Evolutionary conservation across 441 rosid species (phyloP).

Genomic region (Brassica hybrid): DNA sequence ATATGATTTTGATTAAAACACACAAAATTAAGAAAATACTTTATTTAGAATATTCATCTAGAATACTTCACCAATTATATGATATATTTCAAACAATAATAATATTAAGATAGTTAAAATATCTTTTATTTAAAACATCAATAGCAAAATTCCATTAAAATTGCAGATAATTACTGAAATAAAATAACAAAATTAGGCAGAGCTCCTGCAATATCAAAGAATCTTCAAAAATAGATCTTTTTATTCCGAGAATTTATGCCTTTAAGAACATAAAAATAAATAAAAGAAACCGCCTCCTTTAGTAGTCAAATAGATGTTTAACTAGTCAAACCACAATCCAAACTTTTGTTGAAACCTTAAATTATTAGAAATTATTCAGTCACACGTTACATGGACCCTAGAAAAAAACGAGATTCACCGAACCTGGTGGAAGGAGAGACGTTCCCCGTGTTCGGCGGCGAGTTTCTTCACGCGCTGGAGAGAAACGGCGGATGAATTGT

Average conservation of each 20-base stretch:
- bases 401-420: neutral
- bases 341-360: neutral
- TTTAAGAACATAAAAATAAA: neutral
- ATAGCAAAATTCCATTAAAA: neutral
- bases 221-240: slow-evolving; percentile 11
- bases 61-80: neutral
- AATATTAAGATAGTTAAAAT: neutral
- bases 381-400: neutral
- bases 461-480: slow-evolving; percentile 66
- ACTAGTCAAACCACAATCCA: neutral
- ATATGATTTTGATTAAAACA: neutral
- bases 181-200: neutral
- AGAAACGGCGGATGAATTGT: slow-evolving; percentile 69
- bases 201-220: slow-evolving; percentile 7
- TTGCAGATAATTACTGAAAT: neutral
- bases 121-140: neutral
- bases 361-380: neutral
- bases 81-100: neutral
- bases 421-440: slow-evolving; percentile 75
- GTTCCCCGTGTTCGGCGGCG: slow-evolving; percentile 58
- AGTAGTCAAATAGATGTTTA: slow-evolving; percentile 23
- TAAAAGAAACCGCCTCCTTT: neutral
- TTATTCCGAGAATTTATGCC: slow-evolving; percentile 2
- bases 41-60: neutral
- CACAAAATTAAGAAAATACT: neutral